Base-by-base conservation (phyloP, 2,329 filamentous ascomycete genomes). In the Colletotrichum spaethianum region DNA sequence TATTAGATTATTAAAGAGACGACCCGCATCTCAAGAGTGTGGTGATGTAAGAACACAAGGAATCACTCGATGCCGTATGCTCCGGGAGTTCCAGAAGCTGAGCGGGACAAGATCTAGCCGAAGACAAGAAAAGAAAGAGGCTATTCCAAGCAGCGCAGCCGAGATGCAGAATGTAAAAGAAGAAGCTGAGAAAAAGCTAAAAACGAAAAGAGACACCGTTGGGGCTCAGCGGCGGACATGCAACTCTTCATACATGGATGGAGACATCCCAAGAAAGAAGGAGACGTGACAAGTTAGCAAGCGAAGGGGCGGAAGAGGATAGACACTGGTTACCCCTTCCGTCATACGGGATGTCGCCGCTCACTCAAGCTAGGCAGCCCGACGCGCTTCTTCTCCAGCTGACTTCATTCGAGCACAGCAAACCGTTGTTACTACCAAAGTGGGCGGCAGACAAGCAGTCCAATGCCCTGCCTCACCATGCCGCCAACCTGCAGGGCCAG, bases 1-100 rank as follows among this genome's bases (percentile, higher is more conserved):
- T 73, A 73, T 73, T 73, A 71, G 62, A 60, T 53, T 64, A 72
- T 70, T 73, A 70, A 70, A 23, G 67, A 73, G 67, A 73, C 62
- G 70, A 26, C 70, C 70, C 50, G 70, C 70, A 52, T 61, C 62
- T 62, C 70, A 59, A 53, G n/a, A 33, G 44, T 48, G 23, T 46
- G 59, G 48, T 57, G 33, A 56, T 31, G 59, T 40, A 26, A 56
- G 36, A 66, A 60, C 31, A 70, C 44, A 63, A 69, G 33, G 33
- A 40, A 38, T 40, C 59, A 26, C 36, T 60, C 38, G 53, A 60
- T 59, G 53, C 31, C 31, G 60, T 36, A 61, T 70, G 44, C 40
- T 59, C 50, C 65, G 57, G 38, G 53, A 20, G 50, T 46, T 53
- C 36, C 46, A 59, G 46, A 52, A 44, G 67, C 33, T 57, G 61